A percentile compares a stretch with the other conserved stretches of the same genome.
phyloP scores from a whole-genome alignment of 2,329 filamentous ascomycete species.

The Neopestalotiopsis sp. region DNA sequence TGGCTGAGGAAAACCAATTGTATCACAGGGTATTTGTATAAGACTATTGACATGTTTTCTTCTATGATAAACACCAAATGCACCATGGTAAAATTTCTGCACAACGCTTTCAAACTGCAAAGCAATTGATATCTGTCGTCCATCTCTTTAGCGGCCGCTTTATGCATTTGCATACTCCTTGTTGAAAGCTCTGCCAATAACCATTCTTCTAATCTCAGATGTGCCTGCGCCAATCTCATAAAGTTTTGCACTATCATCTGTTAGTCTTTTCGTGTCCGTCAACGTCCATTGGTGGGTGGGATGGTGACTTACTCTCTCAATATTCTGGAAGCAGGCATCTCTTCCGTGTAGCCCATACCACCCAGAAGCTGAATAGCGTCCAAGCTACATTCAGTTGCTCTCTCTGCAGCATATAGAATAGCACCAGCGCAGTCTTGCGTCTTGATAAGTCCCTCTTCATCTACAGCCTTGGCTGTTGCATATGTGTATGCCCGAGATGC shows the following conservation, averaged over 20 bases:
- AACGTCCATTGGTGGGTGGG: not conserved
- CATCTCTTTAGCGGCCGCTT: no score
- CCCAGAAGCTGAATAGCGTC: slow-evolving; percentile 93
- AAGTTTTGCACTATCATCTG: slow-evolving; percentile 64
- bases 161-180: slow-evolving; percentile 68
- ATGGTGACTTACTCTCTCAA: slow-evolving; percentile 67
- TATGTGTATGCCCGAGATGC: slow-evolving; percentile 89
- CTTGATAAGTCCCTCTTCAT: slow-evolving; percentile 73
- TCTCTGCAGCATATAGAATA: slow-evolving; percentile 90
- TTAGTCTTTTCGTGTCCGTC: slow-evolving; percentile 33
- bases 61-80: no score
- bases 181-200: slow-evolving; percentile 92
- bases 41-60: no score
- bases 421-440: slow-evolving; percentile 95
- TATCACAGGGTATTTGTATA: no score
- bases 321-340: slow-evolving; percentile 87
- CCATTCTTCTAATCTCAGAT: slow-evolving; percentile 91
- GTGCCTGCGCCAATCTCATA: slow-evolving; percentile 98
- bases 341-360: slow-evolving; percentile 95
- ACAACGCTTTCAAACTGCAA: not conserved
- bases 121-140: not conserved
- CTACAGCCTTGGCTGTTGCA: slow-evolving; percentile 77
- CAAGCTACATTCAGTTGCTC: slow-evolving; percentile 84
- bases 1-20: no score
- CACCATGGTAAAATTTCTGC: not conserved